Evolutionary conservation across 768 basidiomycete genomes (phyloP).

Genomic region (Psilocybe tampanensis): DNA sequence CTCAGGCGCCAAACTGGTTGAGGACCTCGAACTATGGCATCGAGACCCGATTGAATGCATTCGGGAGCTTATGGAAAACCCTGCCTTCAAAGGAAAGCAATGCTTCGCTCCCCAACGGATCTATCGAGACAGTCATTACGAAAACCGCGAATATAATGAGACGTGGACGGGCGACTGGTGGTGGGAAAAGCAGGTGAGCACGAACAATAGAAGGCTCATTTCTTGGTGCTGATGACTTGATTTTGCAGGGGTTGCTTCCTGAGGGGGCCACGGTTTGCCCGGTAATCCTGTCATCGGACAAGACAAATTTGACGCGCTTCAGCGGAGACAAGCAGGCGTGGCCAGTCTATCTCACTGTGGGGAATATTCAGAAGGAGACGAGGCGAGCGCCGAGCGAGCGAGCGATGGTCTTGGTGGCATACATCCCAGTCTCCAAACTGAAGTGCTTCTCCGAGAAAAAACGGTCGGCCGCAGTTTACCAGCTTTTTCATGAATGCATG

Average conservation of each 20-base stretch:
- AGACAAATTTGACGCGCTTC: conserved; percentile 33
- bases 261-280: conserved; percentile 31
- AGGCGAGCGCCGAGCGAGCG: conserved; percentile 26
- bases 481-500: conserved; percentile 39
- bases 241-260: conserved; percentile 26
- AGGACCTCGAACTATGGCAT: conserved; percentile 19
- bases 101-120: conserved; percentile 29
- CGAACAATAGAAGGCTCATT: too few species aligned
- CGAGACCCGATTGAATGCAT: conserved; percentile 31
- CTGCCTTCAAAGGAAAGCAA: conserved; percentile 28
- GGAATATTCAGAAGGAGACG: conserved; percentile 34
- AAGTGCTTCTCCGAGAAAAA: conserved; percentile 29
- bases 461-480: conserved; percentile 24
- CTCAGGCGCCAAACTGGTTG: neutral
- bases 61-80: conserved; percentile 24
- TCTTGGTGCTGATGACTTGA: too few species aligned
- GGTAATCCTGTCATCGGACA: conserved; percentile 38
- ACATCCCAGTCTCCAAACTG: conserved; percentile 40
- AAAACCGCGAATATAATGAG: conserved; percentile 20
- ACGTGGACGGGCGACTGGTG: conserved; percentile 31
- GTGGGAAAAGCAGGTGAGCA: conserved; percentile 37
- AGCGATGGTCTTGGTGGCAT: conserved; percentile 38
- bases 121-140: conserved; percentile 15
- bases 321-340: conserved; percentile 40
- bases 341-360: conserved; percentile 44